These are phyloP conservation scores for Neofusicoccum cordaticola DNA, from an alignment of 2,329 filamentous ascomycete species.

Conservation along the genomic window DNA sequence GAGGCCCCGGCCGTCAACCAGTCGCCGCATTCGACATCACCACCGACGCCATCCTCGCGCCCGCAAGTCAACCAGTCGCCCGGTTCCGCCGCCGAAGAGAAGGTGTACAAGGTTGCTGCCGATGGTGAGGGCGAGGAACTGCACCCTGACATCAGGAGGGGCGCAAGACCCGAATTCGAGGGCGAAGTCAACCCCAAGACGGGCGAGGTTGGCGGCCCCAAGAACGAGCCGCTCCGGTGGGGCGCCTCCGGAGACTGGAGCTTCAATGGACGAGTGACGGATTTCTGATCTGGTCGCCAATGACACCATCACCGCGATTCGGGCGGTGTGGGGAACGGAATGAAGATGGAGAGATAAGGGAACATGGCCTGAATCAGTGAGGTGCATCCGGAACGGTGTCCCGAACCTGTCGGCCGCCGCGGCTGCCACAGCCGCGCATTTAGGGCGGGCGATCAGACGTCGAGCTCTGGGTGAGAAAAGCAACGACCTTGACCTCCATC, in stretches of 20 bases:
- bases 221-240: constrained; percentile 94
- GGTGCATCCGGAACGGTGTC: background rate
- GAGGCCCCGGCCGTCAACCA: constrained; percentile 37
- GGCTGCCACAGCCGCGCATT: background rate
- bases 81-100: constrained; percentile 25
- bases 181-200: constrained; percentile 91
- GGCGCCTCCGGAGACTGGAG: constrained; percentile 77
- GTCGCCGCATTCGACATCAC: constrained; percentile 29
- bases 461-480: background rate
- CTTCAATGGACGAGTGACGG: constrained; percentile 91
- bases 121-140: constrained; percentile 62
- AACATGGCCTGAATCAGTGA: background rate
- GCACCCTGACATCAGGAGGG: constrained; percentile 69
- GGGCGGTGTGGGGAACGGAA: background rate
- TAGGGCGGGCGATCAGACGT: background rate
- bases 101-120: constrained; percentile 47
- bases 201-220: constrained; percentile 92
- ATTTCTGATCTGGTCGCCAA: constrained; percentile 58
- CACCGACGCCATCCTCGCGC: constrained; percentile 19
- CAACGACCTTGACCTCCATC: too few species aligned
- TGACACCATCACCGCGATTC: background rate
- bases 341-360: background rate
- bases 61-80: constrained; percentile 35
- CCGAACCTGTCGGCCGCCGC: background rate
- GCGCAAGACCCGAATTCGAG: constrained; percentile 85